A percentile compares a stretch with the other conserved stretches of the same genome.
Conservation (phyloP, 2,329 filamentous ascomycete genomes). For the Phaeosphaeria sp. region DNA sequence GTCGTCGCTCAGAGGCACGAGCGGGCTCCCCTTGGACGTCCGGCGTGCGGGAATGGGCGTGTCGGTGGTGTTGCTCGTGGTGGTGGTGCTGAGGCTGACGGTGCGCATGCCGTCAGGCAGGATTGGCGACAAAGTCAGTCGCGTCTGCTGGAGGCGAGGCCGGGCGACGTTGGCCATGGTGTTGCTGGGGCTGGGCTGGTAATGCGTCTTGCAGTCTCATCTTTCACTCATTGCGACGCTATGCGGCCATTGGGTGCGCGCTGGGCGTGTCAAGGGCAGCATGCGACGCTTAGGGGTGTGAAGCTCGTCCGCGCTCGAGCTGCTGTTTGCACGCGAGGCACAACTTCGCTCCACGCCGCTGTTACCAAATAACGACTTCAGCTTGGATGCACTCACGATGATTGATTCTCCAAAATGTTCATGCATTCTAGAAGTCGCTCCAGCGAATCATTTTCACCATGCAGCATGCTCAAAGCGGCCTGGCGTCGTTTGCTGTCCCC, state of each 20-base stretch:
- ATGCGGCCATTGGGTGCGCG: slow-evolving; percentile 40
- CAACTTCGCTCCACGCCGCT: background rate
- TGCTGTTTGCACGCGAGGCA: slow-evolving; percentile 20
- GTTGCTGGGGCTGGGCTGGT: slow-evolving; percentile 12
- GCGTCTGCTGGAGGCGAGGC: slow-evolving; percentile 36
- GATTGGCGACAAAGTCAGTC: slow-evolving; percentile 38
- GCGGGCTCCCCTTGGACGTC: slow-evolving; percentile 30
- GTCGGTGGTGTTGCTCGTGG: background rate
- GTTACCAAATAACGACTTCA: background rate
- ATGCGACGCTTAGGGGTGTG: slow-evolving; percentile 38
- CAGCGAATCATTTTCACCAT: background rate
- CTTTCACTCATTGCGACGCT: slow-evolving; percentile 27
- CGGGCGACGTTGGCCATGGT: slow-evolving; percentile 36
- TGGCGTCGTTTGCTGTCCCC: background rate
- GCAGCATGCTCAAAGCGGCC: background rate
- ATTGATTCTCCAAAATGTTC: background rate
- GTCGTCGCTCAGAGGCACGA: slow-evolving; percentile 28
- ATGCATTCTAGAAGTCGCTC: background rate
- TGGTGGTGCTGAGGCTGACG: slow-evolving; percentile 19
- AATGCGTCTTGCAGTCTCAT: slow-evolving; percentile 37
- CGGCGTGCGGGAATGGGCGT: slow-evolving; percentile 34
- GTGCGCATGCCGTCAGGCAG: slow-evolving; percentile 27
- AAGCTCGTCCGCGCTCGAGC: slow-evolving; percentile 27
- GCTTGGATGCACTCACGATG: background rate
- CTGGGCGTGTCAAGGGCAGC: slow-evolving; percentile 32